Base-by-base conservation (phyloP, 179 eudicot genomes). In the Silene coronaria region DNA sequence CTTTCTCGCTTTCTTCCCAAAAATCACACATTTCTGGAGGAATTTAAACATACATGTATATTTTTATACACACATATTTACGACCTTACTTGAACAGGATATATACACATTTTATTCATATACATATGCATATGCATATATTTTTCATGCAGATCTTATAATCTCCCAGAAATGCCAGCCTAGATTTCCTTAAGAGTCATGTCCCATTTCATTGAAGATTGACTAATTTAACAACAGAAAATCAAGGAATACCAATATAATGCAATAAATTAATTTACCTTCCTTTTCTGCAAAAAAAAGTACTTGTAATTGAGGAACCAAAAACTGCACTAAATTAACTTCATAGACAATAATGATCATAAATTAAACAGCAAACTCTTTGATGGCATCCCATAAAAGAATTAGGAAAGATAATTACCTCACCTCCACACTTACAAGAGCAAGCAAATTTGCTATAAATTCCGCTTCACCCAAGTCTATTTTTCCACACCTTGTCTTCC, bases 291-390 rank as follows among this genome's bases (percentile, higher is more conserved):
- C 28, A 6, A 21, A 16, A 26, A 73, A 36, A 73, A 72, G 14
- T 24, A 51, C 67, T 51, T 63, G 53, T 21, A 26, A 65, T 36
- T 26, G 10, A 79, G 73, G 16, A 36, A 62, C 62, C 32, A 30
- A 59, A 59, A 11, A 73, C 34, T 59, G 59, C 65, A 81, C 23
- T 55, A 74, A 48, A 67, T 66, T 66, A 78, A 45, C 16, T 48
- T 32, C 13, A 78, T 72, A 1, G 0, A 24, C 34, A 14, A 7
- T 19, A 53, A 55, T 3, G 46, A 53, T 26, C 58, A 72, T 78
- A 72, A 73, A 68, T 76, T 70, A 73, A 38, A 80, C 81, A 68
- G 71, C 46, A 6, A 69, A 61, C 5, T 36, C 62, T 76, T 71
- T n/a, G 17, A 72, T 76, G 76, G 62, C 79, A 64, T 28, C 67